Base-by-base conservation (phyloP, 108 stramenopile genomes). In the Licmophora abbreviata region DNA sequence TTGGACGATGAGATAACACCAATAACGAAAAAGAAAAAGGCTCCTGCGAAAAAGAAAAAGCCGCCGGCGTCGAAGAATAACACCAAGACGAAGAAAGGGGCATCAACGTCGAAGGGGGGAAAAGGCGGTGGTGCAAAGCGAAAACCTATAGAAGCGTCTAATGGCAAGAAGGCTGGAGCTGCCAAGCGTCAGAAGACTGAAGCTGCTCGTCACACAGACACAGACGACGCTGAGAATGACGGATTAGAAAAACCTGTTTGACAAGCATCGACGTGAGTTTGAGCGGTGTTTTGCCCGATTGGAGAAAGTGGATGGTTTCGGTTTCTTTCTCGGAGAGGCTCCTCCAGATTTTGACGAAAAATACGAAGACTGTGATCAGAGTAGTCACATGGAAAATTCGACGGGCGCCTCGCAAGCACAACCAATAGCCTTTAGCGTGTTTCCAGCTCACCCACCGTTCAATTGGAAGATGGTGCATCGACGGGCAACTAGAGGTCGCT, bases 271-370 rank as follows among this genome's bases (percentile, higher is more conserved):
- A 17, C 56, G 73, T 30, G 88, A 85, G 55, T 80, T 90, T 63
- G 88, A 90, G 59, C 59, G 82, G 10, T 63, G 48, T 18, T 20
- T 85, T 11, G 33, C 11, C 10, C 66, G 84, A 41, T 49, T 90
- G 17, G 74, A 90, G 56, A 90, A 85, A 62, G 35, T 69, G 43
- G 88, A 90, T 64, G 55, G 59, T 21, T 90, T 73, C 47, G 64
- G 67, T 32, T 85, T 73, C 51, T 90, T 90, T 55, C 63, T 65
- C 4, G 79, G 38, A 11, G 56, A 67, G 9, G 66, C 71, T 31
- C 87, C 87, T 48, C 48, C 71, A 11, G 75, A 77, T 35, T 67
- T 65, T 48, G 73, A 82, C 14, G 87, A 88, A 56, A 27, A 50
- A 37, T 81, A 83, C 34, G 48, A 42, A 14, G 61, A 24, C 7